Evolutionary conservation across 2,329 filamentous ascomycete species (phyloP).

Genomic region (Chaetoscypha palmicola): DNA sequence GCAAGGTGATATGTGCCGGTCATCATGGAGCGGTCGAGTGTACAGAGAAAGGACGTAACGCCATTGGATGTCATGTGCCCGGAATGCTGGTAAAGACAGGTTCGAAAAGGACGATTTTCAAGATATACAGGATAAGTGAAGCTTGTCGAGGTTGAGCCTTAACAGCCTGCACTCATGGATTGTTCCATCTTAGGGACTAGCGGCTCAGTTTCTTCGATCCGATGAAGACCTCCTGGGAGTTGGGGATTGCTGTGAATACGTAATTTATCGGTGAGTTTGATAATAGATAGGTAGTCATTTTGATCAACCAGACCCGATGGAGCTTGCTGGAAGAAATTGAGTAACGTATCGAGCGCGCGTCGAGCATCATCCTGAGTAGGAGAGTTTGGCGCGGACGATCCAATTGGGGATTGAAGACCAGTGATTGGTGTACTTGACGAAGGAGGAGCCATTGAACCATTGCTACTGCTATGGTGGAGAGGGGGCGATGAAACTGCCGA

Average conservation of each 20-base stretch:
- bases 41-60: constrained; percentile 15
- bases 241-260: constrained; percentile 43
- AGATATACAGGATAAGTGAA: constrained; percentile 14
- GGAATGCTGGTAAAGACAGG: constrained; percentile 16
- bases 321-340: constrained; percentile 71
- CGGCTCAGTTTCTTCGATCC: constrained; percentile 30
- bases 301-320: constrained; percentile 62
- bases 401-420: constrained; percentile 37
- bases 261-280: constrained; percentile 81
- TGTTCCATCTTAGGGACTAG: constrained; percentile 29
- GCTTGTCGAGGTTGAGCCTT: neutral
- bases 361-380: constrained; percentile 82
- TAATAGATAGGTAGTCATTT: constrained; percentile 68
- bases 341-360: constrained; percentile 70
- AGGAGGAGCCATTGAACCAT: constrained; percentile 39
- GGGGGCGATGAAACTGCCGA: constrained; percentile 36
- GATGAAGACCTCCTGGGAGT: constrained; percentile 35
- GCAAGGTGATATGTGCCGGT: too few relatives aligned
- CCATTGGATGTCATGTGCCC: constrained; percentile 14
- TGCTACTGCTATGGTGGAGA: constrained; percentile 47
- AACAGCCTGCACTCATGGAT: constrained; percentile 25
- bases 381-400: constrained; percentile 51
- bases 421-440: constrained; percentile 32
- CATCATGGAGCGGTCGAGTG: too few relatives aligned
- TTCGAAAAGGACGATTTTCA: constrained; percentile 8